Base-by-base conservation (phyloP, 192 early-diverging fungal species). In the Dissophora globulifera region DNA sequence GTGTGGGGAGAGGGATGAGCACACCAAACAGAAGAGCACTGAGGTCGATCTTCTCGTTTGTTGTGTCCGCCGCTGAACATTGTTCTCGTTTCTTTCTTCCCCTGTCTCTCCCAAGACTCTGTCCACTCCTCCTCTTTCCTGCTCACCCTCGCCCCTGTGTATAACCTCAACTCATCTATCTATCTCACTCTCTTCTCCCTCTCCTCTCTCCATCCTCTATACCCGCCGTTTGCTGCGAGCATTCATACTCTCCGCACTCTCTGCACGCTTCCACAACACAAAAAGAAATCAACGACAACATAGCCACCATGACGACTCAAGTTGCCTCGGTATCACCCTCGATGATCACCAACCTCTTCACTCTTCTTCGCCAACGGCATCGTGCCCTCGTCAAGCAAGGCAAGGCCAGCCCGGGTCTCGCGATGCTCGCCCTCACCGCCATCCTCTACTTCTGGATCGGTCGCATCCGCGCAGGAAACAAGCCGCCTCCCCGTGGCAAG, bases 361-460 rank as follows among this genome's bases (percentile, higher is more conserved):
- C 55, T 15, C 54, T 75, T 10, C 42, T 75, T 16, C 62, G 71
- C 26, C 30, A 66, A 16, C 71, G 62, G 13, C 55, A 66, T 27
- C 17, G 35, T 4, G 15, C 62, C 1, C 29, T 75, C n/a, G 31
- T 75, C 29, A 75, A 75, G 50, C 55, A 57, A 11, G 50, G 71
- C 32, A 75, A 38, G 54, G 55, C 71, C n/a, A 75, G 66, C 43
- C 71, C 62, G 1, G 71, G 55, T 7, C 38, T 75, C 40, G 53
- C 71, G 50, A 66, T 75, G 71, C 32, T 75, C 9, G 71, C 71
- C 15, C 33, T 75, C 23, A 75, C 71, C 4, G 62, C 62, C 1
- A 45, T 66, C 32, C 62, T 75, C 35, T 75, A 75, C 62, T 75
- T 66, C 38, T 75, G 71, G 71, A 19, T 75, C 27, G 71, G 71